phyloP scores from a whole-genome alignment of 1,284 basidiomycete genomes.

The Boletus semigastroideus region DNA sequence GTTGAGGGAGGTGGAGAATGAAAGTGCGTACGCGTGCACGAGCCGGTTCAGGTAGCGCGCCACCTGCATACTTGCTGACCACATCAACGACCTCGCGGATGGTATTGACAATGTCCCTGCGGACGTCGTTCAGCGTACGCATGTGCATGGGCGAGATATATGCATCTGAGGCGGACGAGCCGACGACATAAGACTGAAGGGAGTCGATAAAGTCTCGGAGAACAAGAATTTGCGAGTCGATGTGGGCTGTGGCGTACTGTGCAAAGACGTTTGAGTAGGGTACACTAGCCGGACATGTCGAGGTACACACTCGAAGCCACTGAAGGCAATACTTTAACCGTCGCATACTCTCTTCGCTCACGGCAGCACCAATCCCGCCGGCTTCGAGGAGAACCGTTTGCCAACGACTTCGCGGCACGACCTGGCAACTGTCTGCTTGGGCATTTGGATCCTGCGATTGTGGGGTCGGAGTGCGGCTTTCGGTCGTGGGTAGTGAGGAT shows the following conservation, averaged over 20 bases:
- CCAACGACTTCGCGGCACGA: constrained; percentile 74
- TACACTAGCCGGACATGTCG: constrained; percentile 39
- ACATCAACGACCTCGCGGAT: constrained; percentile 88
- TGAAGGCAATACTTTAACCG: constrained; percentile 83
- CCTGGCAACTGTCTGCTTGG: constrained; percentile 35
- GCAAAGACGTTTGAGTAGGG: constrained; percentile 35
- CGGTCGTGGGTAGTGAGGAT: not conserved
- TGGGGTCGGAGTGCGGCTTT: constrained; percentile 21
- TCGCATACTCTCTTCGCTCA: constrained; percentile 90
- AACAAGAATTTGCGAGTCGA: constrained; percentile 84
- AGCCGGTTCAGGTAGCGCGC: constrained; percentile 82
- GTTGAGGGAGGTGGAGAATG: constrained; percentile 77
- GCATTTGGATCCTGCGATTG: constrained; percentile 18
- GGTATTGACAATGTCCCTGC: constrained; percentile 81
- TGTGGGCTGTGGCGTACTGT: constrained; percentile 86
- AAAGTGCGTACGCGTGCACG: constrained; percentile 75
- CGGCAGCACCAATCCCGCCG: constrained; percentile 84
- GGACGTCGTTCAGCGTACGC: constrained; percentile 69
- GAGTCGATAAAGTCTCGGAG: constrained; percentile 80
- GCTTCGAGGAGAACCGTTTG: constrained; percentile 83
- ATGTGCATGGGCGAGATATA: constrained; percentile 54
- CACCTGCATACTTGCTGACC: constrained; percentile 83
- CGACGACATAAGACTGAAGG: constrained; percentile 47
- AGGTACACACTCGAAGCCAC: constrained; percentile 74
- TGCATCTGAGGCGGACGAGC: constrained; percentile 29